Evolutionary conservation across 176 grass and related monocot species (phyloP).

Genomic region (Carex littledalei): DNA sequence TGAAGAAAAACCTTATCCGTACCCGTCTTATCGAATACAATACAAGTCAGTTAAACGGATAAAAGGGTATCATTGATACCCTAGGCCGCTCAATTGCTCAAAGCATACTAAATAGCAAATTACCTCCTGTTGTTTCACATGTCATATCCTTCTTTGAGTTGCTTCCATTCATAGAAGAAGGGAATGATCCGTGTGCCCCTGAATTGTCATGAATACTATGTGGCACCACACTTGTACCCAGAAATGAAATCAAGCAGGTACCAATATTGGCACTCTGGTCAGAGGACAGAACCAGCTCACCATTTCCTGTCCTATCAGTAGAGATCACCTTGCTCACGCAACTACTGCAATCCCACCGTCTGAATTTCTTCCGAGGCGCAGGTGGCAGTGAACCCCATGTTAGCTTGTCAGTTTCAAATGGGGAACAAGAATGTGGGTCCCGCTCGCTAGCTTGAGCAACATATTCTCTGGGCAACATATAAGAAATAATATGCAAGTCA

Average conservation of each 20-base stretch:
- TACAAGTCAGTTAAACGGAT: too few species aligned
- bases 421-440: slow-evolving; percentile 35
- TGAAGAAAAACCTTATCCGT: too few species aligned
- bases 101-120: slow-evolving; percentile 22
- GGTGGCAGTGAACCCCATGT: not conserved
- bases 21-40: too few species aligned
- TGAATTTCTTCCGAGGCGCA: slow-evolving; percentile 36
- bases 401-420: slow-evolving; percentile 33
- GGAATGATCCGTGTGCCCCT: slow-evolving; percentile 2
- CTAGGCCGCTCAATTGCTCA: not conserved
- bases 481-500: slow-evolving; percentile 23
- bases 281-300: slow-evolving; percentile 12
- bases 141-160: slow-evolving; percentile 11
- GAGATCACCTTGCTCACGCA: slow-evolving; percentile 36
- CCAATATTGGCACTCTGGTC: slow-evolving; percentile 13
- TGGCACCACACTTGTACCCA: slow-evolving; percentile 32
- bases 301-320: slow-evolving; percentile 11
- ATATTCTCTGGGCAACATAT: slow-evolving; percentile 40
- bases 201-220: slow-evolving; percentile 16
- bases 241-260: slow-evolving; percentile 48
- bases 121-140: slow-evolving; percentile 28
- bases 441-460: slow-evolving; percentile 39
- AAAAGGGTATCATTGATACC: too few species aligned
- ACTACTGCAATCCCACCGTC: slow-evolving; percentile 54
- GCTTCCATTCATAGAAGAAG: slow-evolving; percentile 27